Evolutionary conservation across 768 basidiomycete genomes (phyloP).

Genomic region (Suillus clintonianus): DNA sequence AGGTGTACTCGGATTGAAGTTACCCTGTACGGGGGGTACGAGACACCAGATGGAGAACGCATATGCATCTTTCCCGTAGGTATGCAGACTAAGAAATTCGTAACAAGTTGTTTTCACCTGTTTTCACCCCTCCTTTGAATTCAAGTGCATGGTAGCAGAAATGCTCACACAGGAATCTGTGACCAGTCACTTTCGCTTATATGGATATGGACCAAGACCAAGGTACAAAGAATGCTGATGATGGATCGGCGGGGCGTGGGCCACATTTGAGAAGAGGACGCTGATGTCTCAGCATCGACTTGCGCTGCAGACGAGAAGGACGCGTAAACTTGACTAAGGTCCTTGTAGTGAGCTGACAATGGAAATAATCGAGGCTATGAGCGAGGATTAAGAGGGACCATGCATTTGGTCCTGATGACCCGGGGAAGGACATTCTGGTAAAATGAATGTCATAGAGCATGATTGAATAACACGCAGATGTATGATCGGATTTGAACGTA

Average conservation of each 20-base stretch:
- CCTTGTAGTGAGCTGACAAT: neutral
- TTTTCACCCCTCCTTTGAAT: neutral
- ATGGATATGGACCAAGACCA: neutral
- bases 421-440: neutral
- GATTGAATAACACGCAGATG: neutral
- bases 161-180: neutral
- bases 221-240: neutral
- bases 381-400: neutral
- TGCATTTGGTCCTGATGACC: neutral
- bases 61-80: neutral
- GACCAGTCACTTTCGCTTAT: neutral
- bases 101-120: neutral
- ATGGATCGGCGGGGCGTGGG: neutral
- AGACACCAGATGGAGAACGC: neutral
- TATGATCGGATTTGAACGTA: neutral
- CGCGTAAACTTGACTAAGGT: neutral
- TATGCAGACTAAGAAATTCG: neutral
- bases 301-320: neutral
- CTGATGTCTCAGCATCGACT: neutral
- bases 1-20: neutral
- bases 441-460: neutral
- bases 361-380: neutral
- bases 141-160: neutral
- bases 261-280: neutral
- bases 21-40: neutral